Conservation (phyloP, 2,329 filamentous ascomycete genomes). For the Penicillium sp. region DNA sequence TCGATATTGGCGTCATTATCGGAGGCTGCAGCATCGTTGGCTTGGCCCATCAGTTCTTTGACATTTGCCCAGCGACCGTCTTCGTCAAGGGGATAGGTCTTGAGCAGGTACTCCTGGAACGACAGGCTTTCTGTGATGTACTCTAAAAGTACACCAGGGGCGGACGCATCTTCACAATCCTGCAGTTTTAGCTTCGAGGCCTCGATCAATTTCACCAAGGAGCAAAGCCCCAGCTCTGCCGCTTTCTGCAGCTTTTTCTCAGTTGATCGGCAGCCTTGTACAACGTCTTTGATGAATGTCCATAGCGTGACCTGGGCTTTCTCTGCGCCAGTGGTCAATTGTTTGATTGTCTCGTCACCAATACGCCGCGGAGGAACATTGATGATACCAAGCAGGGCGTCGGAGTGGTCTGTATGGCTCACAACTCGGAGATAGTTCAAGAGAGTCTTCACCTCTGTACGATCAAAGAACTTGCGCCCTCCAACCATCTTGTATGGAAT, state of each 20-base stretch:
- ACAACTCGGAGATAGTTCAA: constrained; percentile 87
- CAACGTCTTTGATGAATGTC: constrained; percentile 65
- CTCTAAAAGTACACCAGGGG: constrained; percentile 54
- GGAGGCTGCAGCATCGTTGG: constrained; percentile 65
- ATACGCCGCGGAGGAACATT: constrained; percentile 81
- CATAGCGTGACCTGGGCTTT: constrained; percentile 69
- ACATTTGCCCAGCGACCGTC: constrained; percentile 86
- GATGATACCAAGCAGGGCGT: constrained; percentile 79
- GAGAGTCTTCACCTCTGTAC: constrained; percentile 81
- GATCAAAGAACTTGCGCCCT: constrained; percentile 88
- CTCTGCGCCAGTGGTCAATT: constrained; percentile 75
- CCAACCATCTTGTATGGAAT: constrained; percentile 92
- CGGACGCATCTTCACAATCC: constrained; percentile 42
- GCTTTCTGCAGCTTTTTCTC: constrained; percentile 58
- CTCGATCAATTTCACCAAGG: constrained; percentile 62
- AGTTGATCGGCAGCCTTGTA: constrained; percentile 54
- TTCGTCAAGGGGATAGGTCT: constrained; percentile 70
- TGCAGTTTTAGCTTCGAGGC: constrained; percentile 57
- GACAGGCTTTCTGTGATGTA: constrained; percentile 65
- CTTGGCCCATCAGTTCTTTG: constrained; percentile 80
- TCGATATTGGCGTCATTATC: constrained; percentile 56
- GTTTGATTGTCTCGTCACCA: constrained; percentile 75
- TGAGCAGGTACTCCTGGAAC: constrained; percentile 73
- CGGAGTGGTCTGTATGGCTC: constrained; percentile 81
- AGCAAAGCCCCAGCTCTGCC: constrained; percentile 58